Conservation (phyloP, 2,329 filamentous ascomycete genomes). For the Cladobotryum mycophilum region DNA sequence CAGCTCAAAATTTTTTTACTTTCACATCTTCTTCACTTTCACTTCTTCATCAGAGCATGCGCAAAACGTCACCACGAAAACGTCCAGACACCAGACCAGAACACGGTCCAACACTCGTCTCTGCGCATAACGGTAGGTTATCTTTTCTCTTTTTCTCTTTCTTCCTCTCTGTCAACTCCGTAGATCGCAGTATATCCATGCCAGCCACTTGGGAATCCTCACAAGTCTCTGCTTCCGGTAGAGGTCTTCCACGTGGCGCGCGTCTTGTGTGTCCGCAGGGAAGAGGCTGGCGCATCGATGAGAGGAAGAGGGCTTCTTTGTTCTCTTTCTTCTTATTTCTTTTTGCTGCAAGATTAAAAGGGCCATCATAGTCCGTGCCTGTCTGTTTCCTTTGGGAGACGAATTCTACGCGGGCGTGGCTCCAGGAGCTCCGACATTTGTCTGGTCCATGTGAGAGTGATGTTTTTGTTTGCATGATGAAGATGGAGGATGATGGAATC, state of each 20-base stretch:
- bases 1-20: too few relatives aligned
- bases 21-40: too few relatives aligned
- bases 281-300: slow-evolving; percentile 29
- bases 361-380: slow-evolving; percentile 51
- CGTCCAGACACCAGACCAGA: neutral
- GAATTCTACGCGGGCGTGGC: slow-evolving; percentile 41
- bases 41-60: too few relatives aligned
- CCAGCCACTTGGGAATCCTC: slow-evolving; percentile 3
- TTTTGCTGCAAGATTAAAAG: slow-evolving; percentile 38
- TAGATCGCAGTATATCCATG: slow-evolving; percentile 6
- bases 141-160: neutral
- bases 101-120: too few relatives aligned
- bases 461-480: too few relatives aligned
- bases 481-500: too few relatives aligned
- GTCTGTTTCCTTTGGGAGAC: slow-evolving; percentile 21
- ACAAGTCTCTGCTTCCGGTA: slow-evolving; percentile 28
- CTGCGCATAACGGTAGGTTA: slow-evolving; percentile 1
- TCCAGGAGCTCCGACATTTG: slow-evolving; percentile 44
- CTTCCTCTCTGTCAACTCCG: neutral
- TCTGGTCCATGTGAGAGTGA: neutral
- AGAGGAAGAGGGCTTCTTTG: neutral
- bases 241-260: slow-evolving; percentile 28
- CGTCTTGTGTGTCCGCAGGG: slow-evolving; percentile 31
- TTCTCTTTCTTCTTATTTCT: slow-evolving; percentile 9
- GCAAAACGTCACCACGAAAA: too few relatives aligned